Conservation (phyloP, 1,284 basidiomycete species). For the Malassezia globosa region DNA sequence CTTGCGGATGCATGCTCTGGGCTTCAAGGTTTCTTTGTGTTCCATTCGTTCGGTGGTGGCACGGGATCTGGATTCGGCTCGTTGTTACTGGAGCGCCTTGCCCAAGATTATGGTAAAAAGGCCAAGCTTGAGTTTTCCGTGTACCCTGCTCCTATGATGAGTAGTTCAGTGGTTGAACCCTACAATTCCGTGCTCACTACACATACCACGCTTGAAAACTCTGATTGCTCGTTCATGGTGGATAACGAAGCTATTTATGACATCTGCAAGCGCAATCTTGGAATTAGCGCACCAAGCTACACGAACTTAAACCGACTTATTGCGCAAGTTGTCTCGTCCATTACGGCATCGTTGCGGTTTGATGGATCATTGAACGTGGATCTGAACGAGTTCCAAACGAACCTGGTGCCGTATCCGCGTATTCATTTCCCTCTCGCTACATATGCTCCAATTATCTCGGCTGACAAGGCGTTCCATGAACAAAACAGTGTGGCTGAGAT, state of each 20-base stretch:
- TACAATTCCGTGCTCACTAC: slow-evolving; percentile 99
- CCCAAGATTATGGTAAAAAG: slow-evolving; percentile 97
- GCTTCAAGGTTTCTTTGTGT: slow-evolving; percentile 98
- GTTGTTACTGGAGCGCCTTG: slow-evolving; percentile 85
- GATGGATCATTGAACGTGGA: slow-evolving; percentile 97
- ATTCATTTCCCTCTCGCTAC: slow-evolving; percentile 97
- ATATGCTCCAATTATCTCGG: slow-evolving; percentile 84
- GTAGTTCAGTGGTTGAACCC: slow-evolving; percentile 93
- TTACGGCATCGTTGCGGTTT: slow-evolving; percentile 93
- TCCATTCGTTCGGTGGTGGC: slow-evolving; percentile 99
- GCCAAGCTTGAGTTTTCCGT: slow-evolving; percentile 98
- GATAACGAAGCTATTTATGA: slow-evolving; percentile 67
- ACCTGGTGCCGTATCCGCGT: slow-evolving; percentile 69
- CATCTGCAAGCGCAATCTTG: slow-evolving; percentile 92
- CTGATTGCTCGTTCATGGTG: slow-evolving; percentile 68
- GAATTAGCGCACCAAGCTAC: slow-evolving; percentile 76
- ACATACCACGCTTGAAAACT: slow-evolving; percentile 97
- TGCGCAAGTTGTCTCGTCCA: slow-evolving; percentile 84
- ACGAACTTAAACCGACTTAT: slow-evolving; percentile 92
- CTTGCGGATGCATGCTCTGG: slow-evolving; percentile 96
- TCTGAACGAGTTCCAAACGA: slow-evolving; percentile 96
- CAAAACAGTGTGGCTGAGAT: slow-evolving; percentile 96
- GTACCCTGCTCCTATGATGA: slow-evolving; percentile 64
- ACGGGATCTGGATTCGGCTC: slow-evolving; percentile 99
- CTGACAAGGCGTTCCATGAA: slow-evolving; percentile 72